Evolutionary conservation across 345 rosid genomes (phyloP), one percentile per base, ranked within the genome.

Genomic region (Mangifera indica): DNA sequence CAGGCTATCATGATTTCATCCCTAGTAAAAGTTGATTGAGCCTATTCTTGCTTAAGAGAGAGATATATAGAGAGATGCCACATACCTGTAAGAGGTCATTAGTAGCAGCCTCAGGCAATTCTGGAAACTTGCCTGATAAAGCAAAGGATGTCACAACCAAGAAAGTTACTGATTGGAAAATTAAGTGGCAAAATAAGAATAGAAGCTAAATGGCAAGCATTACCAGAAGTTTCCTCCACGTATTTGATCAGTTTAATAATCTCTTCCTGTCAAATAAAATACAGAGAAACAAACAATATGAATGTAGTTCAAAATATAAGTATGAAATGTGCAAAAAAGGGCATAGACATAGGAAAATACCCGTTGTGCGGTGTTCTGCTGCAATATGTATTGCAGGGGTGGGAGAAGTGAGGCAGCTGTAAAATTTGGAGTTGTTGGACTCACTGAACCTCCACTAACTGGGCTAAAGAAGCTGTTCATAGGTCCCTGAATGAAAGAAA

Each of bases 151-250:
- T 65, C 40, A 69, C 75, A 72, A 57, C 68, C 70, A 67, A 62
- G 54, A 48, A 66, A 70, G 44, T 40, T 67, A 74, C 32, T 13
- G 57, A 45, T 54, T 55, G 42, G n/a, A 60, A 29, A 2, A 70
- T 20, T 21, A 54, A 10, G 20, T 32, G 37, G 17, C 49, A 77
- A 26, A 55, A 61, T 51, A 34, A 11, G 71, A 60, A 52, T 52
- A 17, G 25, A n/a, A 8, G 72, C 51, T 42, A 63, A 24, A 34
- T 13, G 12, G 45, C 59, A 70, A 68, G 76, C 59, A 63, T 71
- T 91, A 95, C 99, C 98, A 74, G 89, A 87, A 63, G 73, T 74
- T 86, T 86, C 93, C 87, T 92, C 99, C 83, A 87, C 73, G 75
- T 74, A 76, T 76, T 88, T 95, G 69, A 95, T 87, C 84, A 92